Evolutionary conservation across 805 yeast species (phyloP).

Genomic region (Ogataea trehalophila): DNA sequence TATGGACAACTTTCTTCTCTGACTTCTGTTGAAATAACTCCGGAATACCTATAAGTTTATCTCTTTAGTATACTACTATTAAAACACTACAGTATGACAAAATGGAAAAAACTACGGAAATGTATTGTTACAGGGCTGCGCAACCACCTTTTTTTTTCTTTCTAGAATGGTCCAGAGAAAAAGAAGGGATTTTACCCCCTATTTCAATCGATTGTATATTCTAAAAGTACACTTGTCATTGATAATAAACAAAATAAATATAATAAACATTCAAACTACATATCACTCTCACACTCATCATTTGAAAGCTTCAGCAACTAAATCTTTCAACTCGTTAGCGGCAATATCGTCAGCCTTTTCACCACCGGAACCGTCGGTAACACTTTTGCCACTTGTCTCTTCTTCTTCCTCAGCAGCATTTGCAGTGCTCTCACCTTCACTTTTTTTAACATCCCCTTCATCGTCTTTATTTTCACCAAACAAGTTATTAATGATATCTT

Average conservation of each 20-base stretch:
- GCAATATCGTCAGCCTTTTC: conserved; percentile 19
- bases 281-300: neutral
- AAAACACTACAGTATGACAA: too few species aligned
- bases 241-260: too few species aligned
- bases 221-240: neutral
- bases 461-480: conserved; percentile 10
- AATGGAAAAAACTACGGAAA: too few species aligned
- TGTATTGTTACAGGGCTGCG: too few species aligned
- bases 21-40: too few species aligned
- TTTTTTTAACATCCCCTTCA: neutral
- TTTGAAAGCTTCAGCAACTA: conserved; percentile 32
- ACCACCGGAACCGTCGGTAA: conserved; percentile 3
- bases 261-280: neutral
- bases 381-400: neutral
- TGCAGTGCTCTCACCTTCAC: neutral
- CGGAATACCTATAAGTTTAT: too few species aligned
- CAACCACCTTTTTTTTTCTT: too few species aligned
- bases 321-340: conserved; percentile 27
- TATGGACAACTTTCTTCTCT: too few species aligned
- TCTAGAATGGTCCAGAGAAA: too few species aligned
- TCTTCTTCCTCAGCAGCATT: neutral
- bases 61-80: too few species aligned
- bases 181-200: too few species aligned
- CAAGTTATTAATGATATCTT: conserved; percentile 21
- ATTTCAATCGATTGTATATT: too few species aligned